A percentile compares a stretch with the other conserved stretches of the same genome.
These are phyloP conservation scores for Mortierella sp. DNA, from an alignment of 371 early-diverging fungal species.

Conservation along the genomic window DNA sequence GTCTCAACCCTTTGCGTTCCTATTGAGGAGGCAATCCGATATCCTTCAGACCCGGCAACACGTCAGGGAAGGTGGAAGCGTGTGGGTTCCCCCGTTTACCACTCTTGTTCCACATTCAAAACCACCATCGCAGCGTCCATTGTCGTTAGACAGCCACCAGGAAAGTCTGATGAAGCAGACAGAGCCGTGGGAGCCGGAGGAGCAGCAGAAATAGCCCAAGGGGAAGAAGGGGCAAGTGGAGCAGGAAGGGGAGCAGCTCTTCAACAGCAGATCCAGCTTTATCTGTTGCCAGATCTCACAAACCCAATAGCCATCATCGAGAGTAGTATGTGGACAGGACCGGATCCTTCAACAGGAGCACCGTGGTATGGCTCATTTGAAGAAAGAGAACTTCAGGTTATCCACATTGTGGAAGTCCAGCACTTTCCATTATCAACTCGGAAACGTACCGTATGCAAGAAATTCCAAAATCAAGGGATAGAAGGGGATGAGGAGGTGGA, in stretches of 20 bases:
- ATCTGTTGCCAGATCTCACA: constrained; percentile 22
- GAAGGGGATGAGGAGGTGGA: not conserved
- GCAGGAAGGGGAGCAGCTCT: not conserved
- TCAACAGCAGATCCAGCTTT: constrained; percentile 19
- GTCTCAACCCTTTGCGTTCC: not conserved
- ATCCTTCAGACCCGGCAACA: constrained; percentile 3
- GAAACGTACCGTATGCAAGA: too few species aligned
- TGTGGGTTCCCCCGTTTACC: constrained; percentile 16
- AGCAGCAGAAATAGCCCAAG: too few species aligned
- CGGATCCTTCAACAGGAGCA: too few species aligned
- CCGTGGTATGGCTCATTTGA: constrained; percentile 8
- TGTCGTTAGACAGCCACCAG: constrained; percentile 13
- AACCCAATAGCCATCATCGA: constrained; percentile 19
- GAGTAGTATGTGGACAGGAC: constrained; percentile 10
- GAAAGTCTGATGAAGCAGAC: too few species aligned
- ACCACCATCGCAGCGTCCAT: constrained; percentile 30
- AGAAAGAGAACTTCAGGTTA: not conserved
- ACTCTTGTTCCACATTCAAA: constrained; percentile 7
- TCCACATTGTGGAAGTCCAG: not conserved
- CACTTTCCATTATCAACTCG: not conserved
- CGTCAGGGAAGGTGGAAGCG: not conserved
- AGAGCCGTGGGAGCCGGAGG: too few species aligned
- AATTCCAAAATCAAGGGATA: too few species aligned
- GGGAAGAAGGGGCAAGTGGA: not conserved
- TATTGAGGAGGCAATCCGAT: not conserved